Base-by-base conservation (phyloP, 495 filamentous ascomycete species). In the Hyaloscypha variabilis region DNA sequence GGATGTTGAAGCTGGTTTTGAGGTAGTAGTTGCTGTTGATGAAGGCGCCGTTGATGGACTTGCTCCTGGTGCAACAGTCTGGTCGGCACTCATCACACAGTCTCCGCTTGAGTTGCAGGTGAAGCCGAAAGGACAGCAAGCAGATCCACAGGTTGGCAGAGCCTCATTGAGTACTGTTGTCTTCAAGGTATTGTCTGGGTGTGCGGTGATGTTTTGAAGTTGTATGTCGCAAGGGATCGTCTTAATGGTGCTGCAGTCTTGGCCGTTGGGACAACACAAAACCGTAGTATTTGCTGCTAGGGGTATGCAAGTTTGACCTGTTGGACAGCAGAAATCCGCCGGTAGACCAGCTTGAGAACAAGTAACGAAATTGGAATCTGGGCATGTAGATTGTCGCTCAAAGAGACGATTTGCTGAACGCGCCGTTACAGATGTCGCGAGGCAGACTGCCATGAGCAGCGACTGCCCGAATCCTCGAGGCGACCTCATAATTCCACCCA, bases 91-190 rank as follows among this genome's bases (percentile, higher is more conserved):
- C 29, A 54, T 63, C 2, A 25, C 25, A 36, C 71, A 73, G 50
- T 82, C 77, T 29, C 66, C 75, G 58, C 77, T 72, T 26, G 77
- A 75, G 26, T 77, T 73, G 77, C 93, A 97, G 19, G 75, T 81
- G 72, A 91, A 96, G 23, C 93, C 93, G 69, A 90, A 87, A 0
- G 93, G 93, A 75, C 89, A 91, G 10, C 73, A 77, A 11, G 74
- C 67, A n/a, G 58, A 65, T 21, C 84, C 86, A 65, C 90, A 94
- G 53, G 75, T 79, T 52, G 77, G 75, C 14, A 94, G 77, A 17
- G 77, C 67, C 2, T 79, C 81, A 19, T 79, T 71, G 13, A 91
- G 78, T 10, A 83, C 81, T 19, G 87, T 92, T n/a, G 90, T 91
- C 69, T 92, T 91, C 61, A 95, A 75, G 8, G 81, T 74, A 28